Evolutionary conservation across 1,284 basidiomycete genomes (phyloP).

Genomic region (Melampsora americana): DNA sequence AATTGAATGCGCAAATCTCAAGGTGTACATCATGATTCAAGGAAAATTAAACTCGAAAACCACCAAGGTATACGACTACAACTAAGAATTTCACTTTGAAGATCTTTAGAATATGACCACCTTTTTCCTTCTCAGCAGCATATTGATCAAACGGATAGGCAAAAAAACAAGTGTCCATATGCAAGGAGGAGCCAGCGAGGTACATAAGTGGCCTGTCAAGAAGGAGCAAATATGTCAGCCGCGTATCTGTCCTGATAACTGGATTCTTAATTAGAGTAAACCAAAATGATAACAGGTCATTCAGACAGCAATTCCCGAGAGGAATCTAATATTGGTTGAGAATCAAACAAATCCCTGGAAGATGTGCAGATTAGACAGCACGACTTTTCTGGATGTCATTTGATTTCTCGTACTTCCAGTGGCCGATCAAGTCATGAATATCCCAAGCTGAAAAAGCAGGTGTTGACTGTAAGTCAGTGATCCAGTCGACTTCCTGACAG

Average conservation of each 20-base stretch:
- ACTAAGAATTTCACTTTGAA: too few species aligned
- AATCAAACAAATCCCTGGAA: not conserved
- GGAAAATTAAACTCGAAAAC: too few species aligned
- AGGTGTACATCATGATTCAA: too few species aligned
- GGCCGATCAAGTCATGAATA: conserved; percentile 31
- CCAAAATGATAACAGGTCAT: conserved; percentile 33
- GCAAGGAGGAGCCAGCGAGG: not conserved
- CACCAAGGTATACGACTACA: too few species aligned
- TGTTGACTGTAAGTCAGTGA: not conserved
- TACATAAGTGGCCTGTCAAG: not conserved
- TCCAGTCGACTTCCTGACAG: too few species aligned
- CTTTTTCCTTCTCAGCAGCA: too few species aligned
- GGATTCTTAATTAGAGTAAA: conserved; percentile 4
- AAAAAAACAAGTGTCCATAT: not conserved
- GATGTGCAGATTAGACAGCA: not conserved
- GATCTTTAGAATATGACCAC: too few species aligned
- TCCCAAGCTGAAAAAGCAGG: not conserved
- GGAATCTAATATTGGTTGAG: conserved; percentile 22
- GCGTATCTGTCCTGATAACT: conserved; percentile 41
- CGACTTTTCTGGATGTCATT: not conserved
- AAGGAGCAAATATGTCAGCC: conserved; percentile 17
- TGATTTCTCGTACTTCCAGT: conserved; percentile 26
- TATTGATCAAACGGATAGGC: not conserved
- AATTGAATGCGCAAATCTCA: too few species aligned
- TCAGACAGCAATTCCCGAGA: conserved; percentile 12